Percentiles rank a stretch among this genome's conserved stretches.
phyloP scores from a whole-genome alignment of 805 yeast species.

The Wickerhamiella lipophila region DNA sequence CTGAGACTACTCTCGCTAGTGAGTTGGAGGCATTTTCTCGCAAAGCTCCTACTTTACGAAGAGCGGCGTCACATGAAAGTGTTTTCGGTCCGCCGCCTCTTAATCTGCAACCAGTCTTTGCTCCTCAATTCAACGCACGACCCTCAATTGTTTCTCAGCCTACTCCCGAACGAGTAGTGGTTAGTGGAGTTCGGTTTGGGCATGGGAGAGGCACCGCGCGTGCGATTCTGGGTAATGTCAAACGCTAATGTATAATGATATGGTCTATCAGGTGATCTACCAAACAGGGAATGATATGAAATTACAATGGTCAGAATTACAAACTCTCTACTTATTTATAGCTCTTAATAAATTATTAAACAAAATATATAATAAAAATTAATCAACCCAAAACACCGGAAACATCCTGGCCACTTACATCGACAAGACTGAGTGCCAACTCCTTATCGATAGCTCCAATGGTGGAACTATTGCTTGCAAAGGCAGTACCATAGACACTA shows the following conservation, averaged over 20 bases:
- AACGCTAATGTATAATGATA: neutral
- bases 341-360: neutral
- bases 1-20: neutral
- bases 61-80: conserved; percentile 8
- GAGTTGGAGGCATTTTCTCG: conserved; percentile 5
- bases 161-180: conserved; percentile 5
- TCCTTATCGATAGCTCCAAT: conserved; percentile 56
- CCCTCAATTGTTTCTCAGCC: neutral
- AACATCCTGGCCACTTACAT: conserved; percentile 21
- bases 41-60: neutral
- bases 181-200: conserved; percentile 7
- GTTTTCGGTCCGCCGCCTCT: conserved; percentile 6
- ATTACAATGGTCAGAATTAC: neutral
- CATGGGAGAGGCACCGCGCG: conserved; percentile 4
- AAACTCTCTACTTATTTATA: conserved; percentile 2
- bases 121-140: neutral
- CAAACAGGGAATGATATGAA: neutral
- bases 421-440: conserved; percentile 75
- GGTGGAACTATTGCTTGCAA: conserved; percentile 66
- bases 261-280: too few relatives aligned
- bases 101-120: neutral
- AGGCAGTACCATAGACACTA: conserved; percentile 77
- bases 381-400: neutral
- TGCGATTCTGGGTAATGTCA: conserved; percentile 1
- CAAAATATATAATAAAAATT: too few relatives aligned